phyloP scores from a whole-genome alignment of 768 basidiomycete species.

The Trametes cinnabarina region DNA sequence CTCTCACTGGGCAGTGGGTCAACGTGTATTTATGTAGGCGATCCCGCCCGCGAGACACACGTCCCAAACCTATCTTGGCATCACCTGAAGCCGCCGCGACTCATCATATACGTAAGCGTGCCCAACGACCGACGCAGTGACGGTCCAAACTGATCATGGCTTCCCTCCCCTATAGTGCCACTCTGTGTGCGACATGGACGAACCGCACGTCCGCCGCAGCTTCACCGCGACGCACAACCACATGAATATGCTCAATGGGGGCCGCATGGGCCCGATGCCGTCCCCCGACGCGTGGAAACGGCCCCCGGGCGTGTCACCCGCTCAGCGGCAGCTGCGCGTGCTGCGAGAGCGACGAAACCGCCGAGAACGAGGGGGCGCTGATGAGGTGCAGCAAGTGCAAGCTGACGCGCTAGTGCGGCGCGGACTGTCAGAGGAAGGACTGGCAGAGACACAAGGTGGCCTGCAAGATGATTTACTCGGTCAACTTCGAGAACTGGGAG shows the following conservation, averaged over 20 bases:
- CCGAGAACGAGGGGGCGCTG: not conserved
- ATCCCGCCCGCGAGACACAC: slow-evolving; percentile 3
- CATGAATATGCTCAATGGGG: not conserved
- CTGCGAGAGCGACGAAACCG: slow-evolving; percentile 11
- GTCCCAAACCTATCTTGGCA: slow-evolving; percentile 7
- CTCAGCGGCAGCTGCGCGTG: slow-evolving; percentile 12
- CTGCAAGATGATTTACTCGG: slow-evolving; percentile 1
- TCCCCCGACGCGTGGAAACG: not conserved
- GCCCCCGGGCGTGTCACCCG: not conserved
- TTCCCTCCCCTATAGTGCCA: not conserved
- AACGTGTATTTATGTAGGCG: too few relatives aligned
- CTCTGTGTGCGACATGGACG: slow-evolving; percentile 14
- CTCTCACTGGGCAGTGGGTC: too few relatives aligned
- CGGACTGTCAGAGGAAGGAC: slow-evolving; percentile 10
- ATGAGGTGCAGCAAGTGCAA: slow-evolving; percentile 11
- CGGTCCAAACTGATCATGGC: not conserved
- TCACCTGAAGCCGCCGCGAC: slow-evolving; percentile 12
- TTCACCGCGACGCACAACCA: not conserved
- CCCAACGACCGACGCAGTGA: not conserved
- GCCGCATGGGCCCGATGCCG: not conserved
- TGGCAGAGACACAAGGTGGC: slow-evolving; percentile 11
- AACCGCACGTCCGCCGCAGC: slow-evolving; percentile 1
- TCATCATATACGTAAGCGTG: not conserved
- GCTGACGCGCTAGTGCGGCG: slow-evolving; percentile 8
- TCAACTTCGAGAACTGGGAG: slow-evolving; percentile 16